phyloP scores from a whole-genome alignment of 768 basidiomycete species.

The Calocera viscosa region DNA sequence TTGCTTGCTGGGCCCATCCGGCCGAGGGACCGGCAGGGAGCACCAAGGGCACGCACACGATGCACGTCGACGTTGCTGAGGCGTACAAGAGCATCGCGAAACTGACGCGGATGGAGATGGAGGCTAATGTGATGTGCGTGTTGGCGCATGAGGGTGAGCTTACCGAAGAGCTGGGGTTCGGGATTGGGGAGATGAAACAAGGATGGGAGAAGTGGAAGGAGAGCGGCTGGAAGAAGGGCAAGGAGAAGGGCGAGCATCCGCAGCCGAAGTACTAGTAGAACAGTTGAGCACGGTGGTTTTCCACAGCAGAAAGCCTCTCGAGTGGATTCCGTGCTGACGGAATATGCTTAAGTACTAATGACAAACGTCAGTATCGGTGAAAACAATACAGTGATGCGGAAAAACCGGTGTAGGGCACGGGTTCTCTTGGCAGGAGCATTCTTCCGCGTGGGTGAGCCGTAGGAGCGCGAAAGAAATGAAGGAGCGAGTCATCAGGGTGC shows the following conservation, averaged over 20 bases:
- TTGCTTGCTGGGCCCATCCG: neutral
- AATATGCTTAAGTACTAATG: no score
- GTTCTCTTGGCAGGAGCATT: no score
- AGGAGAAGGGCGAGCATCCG: constrained; percentile 15
- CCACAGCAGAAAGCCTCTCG: no score
- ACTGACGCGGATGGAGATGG: constrained; percentile 17
- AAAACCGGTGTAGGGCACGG: no score
- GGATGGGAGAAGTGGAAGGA: constrained; percentile 14
- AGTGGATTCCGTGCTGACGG: no score
- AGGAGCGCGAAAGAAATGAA: no score
- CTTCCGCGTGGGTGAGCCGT: no score
- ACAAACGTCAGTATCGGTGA: constrained; percentile 8
- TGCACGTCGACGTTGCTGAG: constrained; percentile 14
- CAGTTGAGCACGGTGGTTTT: no score
- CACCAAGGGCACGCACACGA: constrained; percentile 11
- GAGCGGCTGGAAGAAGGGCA: constrained; percentile 19
- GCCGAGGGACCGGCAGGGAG: constrained; percentile 10
- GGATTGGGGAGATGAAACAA: neutral
- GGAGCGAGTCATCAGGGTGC: no score
- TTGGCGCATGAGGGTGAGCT: constrained; percentile 21
- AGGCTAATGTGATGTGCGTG: constrained; percentile 21
- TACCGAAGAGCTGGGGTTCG: constrained; percentile 15
- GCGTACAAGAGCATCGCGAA: constrained; percentile 17
- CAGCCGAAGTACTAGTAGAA: constrained; percentile 7
- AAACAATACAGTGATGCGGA: neutral